Percentiles rank a stretch among this genome's conserved stretches.
Conservation (phyloP, 352 stramenopile genomes). For the Elongisporangium anandrum region DNA sequence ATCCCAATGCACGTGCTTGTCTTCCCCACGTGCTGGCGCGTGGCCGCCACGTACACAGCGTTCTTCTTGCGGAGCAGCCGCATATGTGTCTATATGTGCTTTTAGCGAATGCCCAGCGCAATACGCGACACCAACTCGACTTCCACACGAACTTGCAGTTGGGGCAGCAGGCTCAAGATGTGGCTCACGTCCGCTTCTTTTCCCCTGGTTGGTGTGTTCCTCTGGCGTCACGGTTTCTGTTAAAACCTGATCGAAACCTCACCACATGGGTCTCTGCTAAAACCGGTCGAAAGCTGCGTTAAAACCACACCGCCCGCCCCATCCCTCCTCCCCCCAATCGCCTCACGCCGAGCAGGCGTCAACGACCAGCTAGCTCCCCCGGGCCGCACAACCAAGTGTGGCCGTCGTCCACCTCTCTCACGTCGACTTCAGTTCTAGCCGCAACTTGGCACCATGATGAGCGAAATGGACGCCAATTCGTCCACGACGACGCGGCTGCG, state of each 20-base stretch:
- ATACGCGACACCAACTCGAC: not conserved
- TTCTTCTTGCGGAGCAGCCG: constrained; percentile 23
- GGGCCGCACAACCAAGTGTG: not conserved
- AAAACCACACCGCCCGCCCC: too few relatives aligned
- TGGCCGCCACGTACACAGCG: constrained; percentile 84
- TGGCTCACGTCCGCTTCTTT: not conserved
- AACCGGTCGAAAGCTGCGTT: not conserved
- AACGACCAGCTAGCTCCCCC: not conserved
- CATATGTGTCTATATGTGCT: not conserved
- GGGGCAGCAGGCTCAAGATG: not conserved
- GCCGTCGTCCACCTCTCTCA: not conserved
- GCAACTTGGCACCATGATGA: constrained; percentile 28
- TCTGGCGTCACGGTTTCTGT: not conserved
- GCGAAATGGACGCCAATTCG: constrained; percentile 34
- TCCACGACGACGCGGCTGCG: constrained; percentile 45
- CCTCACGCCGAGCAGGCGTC: not conserved
- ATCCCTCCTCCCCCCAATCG: not conserved
- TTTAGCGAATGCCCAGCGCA: not conserved
- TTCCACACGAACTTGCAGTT: not conserved
- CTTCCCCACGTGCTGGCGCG: constrained; percentile 87
- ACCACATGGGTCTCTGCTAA: not conserved
- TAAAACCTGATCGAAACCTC: not conserved
- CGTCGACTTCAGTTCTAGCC: not conserved
- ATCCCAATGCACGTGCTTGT: constrained; percentile 93
- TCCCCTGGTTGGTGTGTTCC: not conserved